A percentile compares a stretch with the other conserved stretches of the same genome.
phyloP scores from a whole-genome alignment of 1,284 basidiomycete species.

The Fomes fomentarius region DNA sequence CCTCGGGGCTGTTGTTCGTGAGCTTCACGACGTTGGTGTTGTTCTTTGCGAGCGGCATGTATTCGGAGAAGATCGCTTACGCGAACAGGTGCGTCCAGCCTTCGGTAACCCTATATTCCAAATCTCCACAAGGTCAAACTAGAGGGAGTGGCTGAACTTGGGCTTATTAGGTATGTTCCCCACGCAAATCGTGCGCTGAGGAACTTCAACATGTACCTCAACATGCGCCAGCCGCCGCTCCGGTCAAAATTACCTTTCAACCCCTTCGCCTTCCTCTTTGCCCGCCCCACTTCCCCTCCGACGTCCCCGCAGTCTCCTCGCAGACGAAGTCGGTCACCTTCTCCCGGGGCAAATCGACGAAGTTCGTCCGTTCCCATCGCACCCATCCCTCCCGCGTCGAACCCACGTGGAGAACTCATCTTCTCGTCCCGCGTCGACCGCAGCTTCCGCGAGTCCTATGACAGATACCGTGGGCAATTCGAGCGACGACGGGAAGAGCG shows the following conservation, averaged over 20 bases:
- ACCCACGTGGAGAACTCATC: conserved; percentile 95
- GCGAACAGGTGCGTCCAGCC: conserved; percentile 78
- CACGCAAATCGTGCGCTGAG: conserved; percentile 93
- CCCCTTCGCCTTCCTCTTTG: conserved; percentile 67
- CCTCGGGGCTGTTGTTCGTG: conserved; percentile 80
- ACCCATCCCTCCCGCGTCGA: conserved; percentile 85
- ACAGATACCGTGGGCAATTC: conserved; percentile 90
- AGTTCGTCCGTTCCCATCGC: conserved; percentile 58
- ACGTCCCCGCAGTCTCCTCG: conserved; percentile 33
- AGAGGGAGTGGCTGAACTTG: background rate
- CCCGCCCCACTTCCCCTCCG: conserved; percentile 45
- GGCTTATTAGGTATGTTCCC: conserved; percentile 80
- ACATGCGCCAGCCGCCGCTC: conserved; percentile 81
- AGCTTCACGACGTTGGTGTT: conserved; percentile 88
- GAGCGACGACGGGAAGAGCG: conserved; percentile 80
- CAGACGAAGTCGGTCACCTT: conserved; percentile 41
- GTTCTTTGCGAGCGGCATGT: conserved; percentile 97
- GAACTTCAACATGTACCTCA: conserved; percentile 96
- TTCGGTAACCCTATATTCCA: too few species aligned
- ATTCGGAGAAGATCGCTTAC: conserved; percentile 94
- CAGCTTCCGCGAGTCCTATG: conserved; percentile 89
- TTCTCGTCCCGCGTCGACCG: conserved; percentile 89
- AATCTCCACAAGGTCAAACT: too few species aligned
- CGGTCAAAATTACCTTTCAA: conserved; percentile 64
- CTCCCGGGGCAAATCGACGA: conserved; percentile 40